These are phyloP conservation scores for Apiospora rasikravindrae DNA, from an alignment of 2,329 filamentous ascomycete genomes.

Conservation along the genomic window DNA sequence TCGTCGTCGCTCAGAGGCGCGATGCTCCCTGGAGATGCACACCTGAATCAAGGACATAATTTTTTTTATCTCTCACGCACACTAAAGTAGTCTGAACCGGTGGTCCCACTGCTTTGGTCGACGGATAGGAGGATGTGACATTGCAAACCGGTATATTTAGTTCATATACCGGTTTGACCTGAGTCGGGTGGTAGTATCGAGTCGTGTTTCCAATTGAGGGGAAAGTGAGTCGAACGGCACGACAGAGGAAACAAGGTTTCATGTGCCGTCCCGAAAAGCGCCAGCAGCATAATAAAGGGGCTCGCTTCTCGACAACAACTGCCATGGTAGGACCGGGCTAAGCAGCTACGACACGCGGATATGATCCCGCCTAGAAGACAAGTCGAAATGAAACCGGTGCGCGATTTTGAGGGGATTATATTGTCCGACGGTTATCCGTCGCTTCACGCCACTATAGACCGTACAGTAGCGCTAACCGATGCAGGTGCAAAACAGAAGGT, in stretches of 20 bases:
- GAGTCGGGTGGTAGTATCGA: constrained; percentile 9
- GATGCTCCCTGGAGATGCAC: background rate
- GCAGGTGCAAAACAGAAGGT: background rate
- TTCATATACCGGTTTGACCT: constrained; percentile 6
- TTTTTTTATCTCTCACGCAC: background rate
- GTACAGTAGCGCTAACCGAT: background rate
- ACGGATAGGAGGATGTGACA: background rate
- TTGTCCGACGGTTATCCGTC: background rate
- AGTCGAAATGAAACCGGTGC: background rate
- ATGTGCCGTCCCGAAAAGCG: background rate
- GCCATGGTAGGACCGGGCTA: background rate
- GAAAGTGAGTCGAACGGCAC: background rate
- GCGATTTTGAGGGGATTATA: background rate
- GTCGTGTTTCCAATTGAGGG: background rate
- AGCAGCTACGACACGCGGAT: background rate
- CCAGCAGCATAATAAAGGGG: constrained; percentile 8
- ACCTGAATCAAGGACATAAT: background rate
- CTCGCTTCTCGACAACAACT: background rate
- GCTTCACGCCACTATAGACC: background rate
- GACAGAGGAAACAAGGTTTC: background rate
- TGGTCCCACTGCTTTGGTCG: background rate
- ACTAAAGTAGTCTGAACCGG: background rate
- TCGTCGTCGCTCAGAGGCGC: background rate
- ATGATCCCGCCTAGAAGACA: background rate
- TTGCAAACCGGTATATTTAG: background rate